Percentiles rank a stretch among this genome's conserved stretches.
Conservation (phyloP, 371 early-diverging fungal genomes). For the Rhizopus stolonifer region DNA sequence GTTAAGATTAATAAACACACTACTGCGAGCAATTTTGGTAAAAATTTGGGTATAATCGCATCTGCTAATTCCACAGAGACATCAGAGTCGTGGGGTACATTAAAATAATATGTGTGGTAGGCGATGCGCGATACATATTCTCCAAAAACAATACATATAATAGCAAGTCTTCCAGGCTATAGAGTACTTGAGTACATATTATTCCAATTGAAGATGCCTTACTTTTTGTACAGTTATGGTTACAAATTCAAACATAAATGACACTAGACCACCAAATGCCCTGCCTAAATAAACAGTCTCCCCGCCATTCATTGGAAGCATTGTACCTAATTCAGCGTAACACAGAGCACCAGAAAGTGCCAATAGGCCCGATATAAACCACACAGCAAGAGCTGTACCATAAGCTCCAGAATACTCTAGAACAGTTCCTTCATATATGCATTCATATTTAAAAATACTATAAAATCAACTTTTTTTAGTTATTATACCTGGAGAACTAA, state of each 20-base stretch:
- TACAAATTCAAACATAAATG: conserved; percentile 82
- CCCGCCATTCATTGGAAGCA: conserved; percentile 87
- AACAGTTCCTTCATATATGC: conserved; percentile 73
- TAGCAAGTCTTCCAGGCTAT: conserved; percentile 73
- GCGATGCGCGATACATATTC: conserved; percentile 73
- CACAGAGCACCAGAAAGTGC: conserved; percentile 77
- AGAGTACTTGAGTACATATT: background rate
- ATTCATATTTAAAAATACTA: conserved; percentile 60
- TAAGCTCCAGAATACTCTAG: conserved; percentile 63
- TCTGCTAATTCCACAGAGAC: conserved; percentile 48
- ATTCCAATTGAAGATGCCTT: background rate
- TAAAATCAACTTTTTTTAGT: conserved; percentile 40
- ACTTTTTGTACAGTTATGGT: conserved; percentile 67
- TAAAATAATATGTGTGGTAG: conserved; percentile 55
- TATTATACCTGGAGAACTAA: conserved; percentile 72
- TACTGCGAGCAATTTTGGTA: conserved; percentile 69
- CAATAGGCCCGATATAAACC: conserved; percentile 75
- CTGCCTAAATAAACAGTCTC: conserved; percentile 81
- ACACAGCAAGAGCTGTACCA: conserved; percentile 75
- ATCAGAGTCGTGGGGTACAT: conserved; percentile 45
- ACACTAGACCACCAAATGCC: conserved; percentile 75
- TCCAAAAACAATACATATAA: conserved; percentile 76
- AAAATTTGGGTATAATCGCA: conserved; percentile 54
- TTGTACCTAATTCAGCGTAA: conserved; percentile 85
- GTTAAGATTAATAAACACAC: conserved; percentile 66